These are phyloP conservation scores for Pichiaceae sp. DNA, from an alignment of 1,139 yeast genomes.

Conservation along the genomic window DNA sequence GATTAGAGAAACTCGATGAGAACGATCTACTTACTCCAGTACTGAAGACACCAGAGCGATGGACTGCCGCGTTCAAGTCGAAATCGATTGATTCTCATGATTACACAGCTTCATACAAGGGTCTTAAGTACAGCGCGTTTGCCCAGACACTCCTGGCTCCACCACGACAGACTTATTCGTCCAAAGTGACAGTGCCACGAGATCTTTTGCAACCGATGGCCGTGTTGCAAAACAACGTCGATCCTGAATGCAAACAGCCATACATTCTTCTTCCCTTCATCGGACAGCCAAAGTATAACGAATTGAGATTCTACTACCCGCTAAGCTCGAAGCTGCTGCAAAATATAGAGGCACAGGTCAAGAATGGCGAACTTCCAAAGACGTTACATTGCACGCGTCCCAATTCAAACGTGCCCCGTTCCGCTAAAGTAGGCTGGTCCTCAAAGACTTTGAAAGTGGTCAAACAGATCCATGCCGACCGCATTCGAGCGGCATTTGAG, in stretches of 20 bases:
- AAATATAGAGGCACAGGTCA: background rate
- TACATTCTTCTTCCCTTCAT: background rate
- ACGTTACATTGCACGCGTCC: background rate
- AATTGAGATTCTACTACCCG: slow-evolving; percentile 3
- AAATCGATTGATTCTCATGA: slow-evolving; percentile 6
- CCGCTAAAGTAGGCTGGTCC: slow-evolving; percentile 6
- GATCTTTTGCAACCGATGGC: slow-evolving; percentile 15
- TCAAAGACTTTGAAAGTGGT: slow-evolving; percentile 6
- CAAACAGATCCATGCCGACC: background rate
- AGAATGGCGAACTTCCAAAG: background rate
- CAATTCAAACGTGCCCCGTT: background rate
- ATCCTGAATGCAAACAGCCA: slow-evolving; percentile 1
- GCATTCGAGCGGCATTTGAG: background rate
- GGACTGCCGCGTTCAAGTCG: slow-evolving; percentile 10
- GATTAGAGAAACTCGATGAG: no score
- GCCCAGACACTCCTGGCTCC: slow-evolving; percentile 17
- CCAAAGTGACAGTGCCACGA: slow-evolving; percentile 18
- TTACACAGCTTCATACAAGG: slow-evolving; percentile 13
- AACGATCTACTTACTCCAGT: no score
- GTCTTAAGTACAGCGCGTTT: slow-evolving; percentile 11
- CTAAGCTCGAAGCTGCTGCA: background rate
- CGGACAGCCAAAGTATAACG: background rate
- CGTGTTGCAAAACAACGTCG: slow-evolving; percentile 10
- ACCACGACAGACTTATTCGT: slow-evolving; percentile 13
- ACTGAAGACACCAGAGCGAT: slow-evolving; percentile 16